Base-by-base conservation (phyloP, 306 rosid genomes). In the Cicer pinnatifidum region DNA sequence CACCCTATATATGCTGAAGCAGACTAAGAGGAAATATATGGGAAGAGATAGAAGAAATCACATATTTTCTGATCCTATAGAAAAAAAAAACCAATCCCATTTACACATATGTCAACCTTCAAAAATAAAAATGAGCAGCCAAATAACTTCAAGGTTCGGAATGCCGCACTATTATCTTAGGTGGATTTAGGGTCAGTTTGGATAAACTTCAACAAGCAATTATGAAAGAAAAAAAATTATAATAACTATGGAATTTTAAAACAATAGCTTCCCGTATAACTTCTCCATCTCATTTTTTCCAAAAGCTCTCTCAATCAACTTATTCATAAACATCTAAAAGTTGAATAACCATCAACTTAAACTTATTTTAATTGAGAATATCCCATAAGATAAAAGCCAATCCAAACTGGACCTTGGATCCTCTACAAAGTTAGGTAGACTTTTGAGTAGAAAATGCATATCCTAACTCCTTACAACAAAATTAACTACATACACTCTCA, bases 1-100 rank as follows among this genome's bases (percentile, higher is more conserved):
- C 58, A 9, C 52, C 48, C 52, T 13, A 39, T 37, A 54, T 56
- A 12, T 62, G 39, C 53, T 44, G 53, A 46, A 35, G 53, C 56
- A 10, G 17, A 59, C 35, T 8, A 23, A 23, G 39, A 39, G 28
- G 45, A 70, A 62, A 17, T 47, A 46, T 44, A 12, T 10, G 2
- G 45, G 23, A 83, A 73, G 20, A 47, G 9, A 75, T 40, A 66
- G 46, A 68, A 4, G 23, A 63, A 57, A 38, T 56, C 8, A 9
- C 4, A 19, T 35, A 33, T 20, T 75, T 62, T 51, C 72, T 19
- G 15, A 75, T 65, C 44, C 47, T 74, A 15, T 43, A 10, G 43
- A 66, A 9, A 60, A 66, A 9, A 52, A 62, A 66, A 15, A 4
- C n/a, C 23, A 70, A 59, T 37, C 52, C 40, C 48, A 67, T 37